Base-by-base conservation (phyloP, 2,329 filamentous ascomycete species). In the Ophiocordyceps polyrhachis-furcata region DNA sequence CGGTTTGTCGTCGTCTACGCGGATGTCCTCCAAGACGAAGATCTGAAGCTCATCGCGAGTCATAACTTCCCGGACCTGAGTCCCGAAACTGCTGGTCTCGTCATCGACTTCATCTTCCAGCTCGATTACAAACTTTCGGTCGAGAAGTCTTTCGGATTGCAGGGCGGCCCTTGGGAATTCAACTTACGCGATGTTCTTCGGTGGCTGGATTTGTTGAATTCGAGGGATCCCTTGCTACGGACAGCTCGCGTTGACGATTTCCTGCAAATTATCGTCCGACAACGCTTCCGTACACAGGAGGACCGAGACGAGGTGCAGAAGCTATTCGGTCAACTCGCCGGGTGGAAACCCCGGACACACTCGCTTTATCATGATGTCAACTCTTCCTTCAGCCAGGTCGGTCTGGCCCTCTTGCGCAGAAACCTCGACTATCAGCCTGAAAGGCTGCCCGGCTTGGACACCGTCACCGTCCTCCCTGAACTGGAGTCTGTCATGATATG, bases 1-100 rank as follows among this genome's bases (percentile, higher is more conserved):
- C 83, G 93, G 41, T 98, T 98, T 59, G 91, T 93, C 35, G 89
- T 98, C 17, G 93, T 98, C 0, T 96, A 96, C 62, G 87, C 91
- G 47, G 91, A 98, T 56, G 75, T 87, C 5, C 91, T 98, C 58
- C 81, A 74, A 15, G 70, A 81, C 23, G 73, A 84, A 29, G 91
- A 98, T 65, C 64, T 98, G 47, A 72, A 81, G 48, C 67, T 82
- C 42, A 96, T 98, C 50, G 93, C 87, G 42, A 69, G 72, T 23
- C 82, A 81, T 52, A 77, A 83, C 48, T 95, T 85, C 56, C 79
- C 85, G 0, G 58, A 64, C 1, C 71, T 88, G 20, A 61, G 74
- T 1, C 52, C 64, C 0, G 63, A 73, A 1, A 73, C 77, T 28
- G 74, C 88, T 19, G 65, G 70, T 23, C 75, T 71, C 38, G 66